Conservation (phyloP, 202 grass and related monocot species). For the Cymbopogon flexuosus region DNA sequence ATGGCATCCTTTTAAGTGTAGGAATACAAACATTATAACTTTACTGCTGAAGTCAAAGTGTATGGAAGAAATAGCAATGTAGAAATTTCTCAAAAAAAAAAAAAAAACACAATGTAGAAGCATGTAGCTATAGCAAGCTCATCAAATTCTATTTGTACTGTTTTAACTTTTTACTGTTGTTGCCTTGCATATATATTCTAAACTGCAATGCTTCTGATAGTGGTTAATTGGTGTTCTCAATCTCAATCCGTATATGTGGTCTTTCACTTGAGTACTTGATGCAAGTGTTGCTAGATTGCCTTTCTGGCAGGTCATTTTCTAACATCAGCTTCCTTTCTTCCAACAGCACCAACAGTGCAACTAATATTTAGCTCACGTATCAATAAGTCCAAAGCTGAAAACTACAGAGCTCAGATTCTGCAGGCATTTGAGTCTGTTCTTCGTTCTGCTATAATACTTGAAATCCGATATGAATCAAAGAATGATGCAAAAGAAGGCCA, state of each 20-base stretch:
- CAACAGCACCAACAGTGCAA: conserved; percentile 77
- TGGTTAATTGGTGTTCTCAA: conserved; percentile 4
- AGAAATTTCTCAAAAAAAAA: too few relatives aligned
- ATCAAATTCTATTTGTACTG: not conserved
- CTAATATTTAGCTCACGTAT: conserved; percentile 67
- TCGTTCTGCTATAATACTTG: conserved; percentile 74
- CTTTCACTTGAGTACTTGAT: conserved; percentile 16
- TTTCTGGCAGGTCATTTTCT: conserved; percentile 20
- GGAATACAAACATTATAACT: not conserved
- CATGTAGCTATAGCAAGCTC: not conserved
- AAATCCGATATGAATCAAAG: conserved; percentile 79
- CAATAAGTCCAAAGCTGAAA: conserved; percentile 82
- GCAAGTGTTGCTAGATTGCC: not conserved
- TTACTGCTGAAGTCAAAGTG: not conserved
- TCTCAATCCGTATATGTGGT: not conserved
- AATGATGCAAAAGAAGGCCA: conserved; percentile 33
- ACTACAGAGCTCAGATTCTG: conserved; percentile 68
- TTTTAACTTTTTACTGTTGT: conserved; percentile 12
- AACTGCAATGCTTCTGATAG: not conserved
- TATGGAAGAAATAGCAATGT: conserved; percentile 2
- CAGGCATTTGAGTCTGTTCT: conserved; percentile 93
- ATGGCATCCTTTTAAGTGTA: conserved; percentile 12
- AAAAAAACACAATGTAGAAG: not conserved
- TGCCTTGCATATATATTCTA: conserved; percentile 11
- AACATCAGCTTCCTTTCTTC: conserved; percentile 32